Percentiles rank a stretch among this genome's conserved stretches.
phyloP scores from a whole-genome alignment of 176 grass and related monocot species.

The Microstegium vimineum region DNA sequence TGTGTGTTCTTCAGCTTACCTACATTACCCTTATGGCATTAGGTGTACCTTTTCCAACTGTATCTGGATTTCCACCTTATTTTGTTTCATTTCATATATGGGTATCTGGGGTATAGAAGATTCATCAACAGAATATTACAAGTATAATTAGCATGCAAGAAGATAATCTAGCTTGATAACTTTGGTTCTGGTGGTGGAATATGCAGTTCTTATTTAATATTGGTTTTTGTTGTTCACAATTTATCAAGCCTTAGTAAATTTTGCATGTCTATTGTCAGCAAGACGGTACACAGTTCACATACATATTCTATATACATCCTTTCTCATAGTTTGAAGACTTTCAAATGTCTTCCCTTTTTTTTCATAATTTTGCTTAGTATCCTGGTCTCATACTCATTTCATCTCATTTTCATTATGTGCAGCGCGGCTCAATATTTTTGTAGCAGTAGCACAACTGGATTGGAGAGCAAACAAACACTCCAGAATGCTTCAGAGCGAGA shows the following conservation, averaged over 20 bases:
- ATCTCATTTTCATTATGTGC: neutral
- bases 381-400: neutral
- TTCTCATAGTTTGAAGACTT: neutral
- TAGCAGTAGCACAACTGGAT: neutral
- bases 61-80: neutral
- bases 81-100: neutral
- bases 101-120: neutral
- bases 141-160: neutral
- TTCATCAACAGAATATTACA: neutral
- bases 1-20: constrained; percentile 14
- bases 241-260: neutral
- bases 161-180: neutral
- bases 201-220: neutral
- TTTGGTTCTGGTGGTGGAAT: neutral
- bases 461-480: neutral
- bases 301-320: neutral
- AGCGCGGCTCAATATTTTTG: constrained; percentile 3
- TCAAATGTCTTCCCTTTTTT: neutral
- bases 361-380: neutral
- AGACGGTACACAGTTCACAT: neutral
- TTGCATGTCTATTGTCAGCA: neutral
- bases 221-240: neutral
- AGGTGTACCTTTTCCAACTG: neutral
- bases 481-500: constrained; percentile 25
- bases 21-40: neutral